Evolutionary conservation across 768 basidiomycete genomes (phyloP).

Genomic region (Mycena leptocephala): DNA sequence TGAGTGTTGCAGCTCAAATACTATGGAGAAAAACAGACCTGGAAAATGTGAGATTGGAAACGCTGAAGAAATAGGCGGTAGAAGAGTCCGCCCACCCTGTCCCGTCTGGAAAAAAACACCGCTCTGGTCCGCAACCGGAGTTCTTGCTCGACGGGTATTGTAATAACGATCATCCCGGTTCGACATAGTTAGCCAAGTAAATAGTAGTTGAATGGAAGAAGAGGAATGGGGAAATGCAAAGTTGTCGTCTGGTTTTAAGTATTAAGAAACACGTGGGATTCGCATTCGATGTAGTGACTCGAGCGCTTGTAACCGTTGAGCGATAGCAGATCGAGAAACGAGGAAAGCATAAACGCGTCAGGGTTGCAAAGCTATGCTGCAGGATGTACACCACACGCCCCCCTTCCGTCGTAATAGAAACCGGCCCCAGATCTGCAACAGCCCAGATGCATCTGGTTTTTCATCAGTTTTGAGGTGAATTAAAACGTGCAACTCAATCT

Average conservation of each 20-base stretch:
- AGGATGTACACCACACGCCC: no score
- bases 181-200: constrained; percentile 64
- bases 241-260: constrained; percentile 58
- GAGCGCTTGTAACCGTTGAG: constrained; percentile 48
- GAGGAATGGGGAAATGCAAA: constrained; percentile 65
- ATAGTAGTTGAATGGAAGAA: constrained; percentile 55
- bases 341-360: constrained; percentile 66
- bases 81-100: no score
- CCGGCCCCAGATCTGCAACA: no score
- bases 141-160: constrained; percentile 78
- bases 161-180: constrained; percentile 82
- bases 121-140: constrained; percentile 77
- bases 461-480: no score
- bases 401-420: no score
- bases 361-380: no score
- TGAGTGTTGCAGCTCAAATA: constrained; percentile 71
- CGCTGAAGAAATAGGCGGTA: constrained; percentile 86
- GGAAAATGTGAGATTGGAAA: constrained; percentile 93
- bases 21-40: constrained; percentile 82
- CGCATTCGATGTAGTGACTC: constrained; percentile 44
- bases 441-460: no score
- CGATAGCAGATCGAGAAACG: constrained; percentile 62
- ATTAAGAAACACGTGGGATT: constrained; percentile 52
- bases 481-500: no score
- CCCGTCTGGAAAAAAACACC: constrained; percentile 81